Base-by-base conservation (phyloP, 352 stramenopile species). In the Blastocystis sp. region DNA sequence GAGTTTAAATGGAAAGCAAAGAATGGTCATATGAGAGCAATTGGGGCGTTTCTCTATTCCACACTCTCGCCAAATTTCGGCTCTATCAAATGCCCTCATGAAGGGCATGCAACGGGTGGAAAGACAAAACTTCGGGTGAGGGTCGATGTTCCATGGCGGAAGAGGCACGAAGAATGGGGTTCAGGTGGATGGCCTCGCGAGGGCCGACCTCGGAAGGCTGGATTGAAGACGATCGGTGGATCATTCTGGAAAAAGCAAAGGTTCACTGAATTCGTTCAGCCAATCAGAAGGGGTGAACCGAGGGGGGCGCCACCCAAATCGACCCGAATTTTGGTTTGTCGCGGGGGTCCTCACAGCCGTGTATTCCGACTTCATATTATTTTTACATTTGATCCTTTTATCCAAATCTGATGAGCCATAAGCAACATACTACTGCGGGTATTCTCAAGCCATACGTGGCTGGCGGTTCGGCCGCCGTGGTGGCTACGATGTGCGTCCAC, bases 401-500 rank as follows among this genome's bases (percentile, higher is more conserved):
- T 56, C 14, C 14, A 56, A 7, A 7, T 56, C 14, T 17, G 5
- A 56, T 56, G 48, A 56, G 48, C 14, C 48, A 56, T 56, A 56
- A 56, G 48, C 48, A 88, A 40, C 78, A 88, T 65, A 40, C 61
- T 59, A 53, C 66, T n/a, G 67, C 64, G 2, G 52, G 52, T 34
- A 61, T 28, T n/a, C 67, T 88, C 4, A 88, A 88, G 78, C 78
- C 78, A 14, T 79, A 88, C 66, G 64, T 88, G 34, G 64, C 64
- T 61, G 78, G 78, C 48, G 78, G 78, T 76, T 65, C 56, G 34
- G 78, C 78, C 23, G 78, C 78, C 19, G 60, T 78, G 9, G 56
- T 88, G 38, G 78, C 78, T 45, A 88, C 78, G n/a, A 88, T 88
- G 78, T 88, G 78, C 52, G 78, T 88, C n/a, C 67, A 79, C 48